Evolutionary conservation across 2,329 filamentous ascomycete genomes (phyloP), one percentile per base, ranked within the genome.

Genomic region (Colletotrichum zoysiae): DNA sequence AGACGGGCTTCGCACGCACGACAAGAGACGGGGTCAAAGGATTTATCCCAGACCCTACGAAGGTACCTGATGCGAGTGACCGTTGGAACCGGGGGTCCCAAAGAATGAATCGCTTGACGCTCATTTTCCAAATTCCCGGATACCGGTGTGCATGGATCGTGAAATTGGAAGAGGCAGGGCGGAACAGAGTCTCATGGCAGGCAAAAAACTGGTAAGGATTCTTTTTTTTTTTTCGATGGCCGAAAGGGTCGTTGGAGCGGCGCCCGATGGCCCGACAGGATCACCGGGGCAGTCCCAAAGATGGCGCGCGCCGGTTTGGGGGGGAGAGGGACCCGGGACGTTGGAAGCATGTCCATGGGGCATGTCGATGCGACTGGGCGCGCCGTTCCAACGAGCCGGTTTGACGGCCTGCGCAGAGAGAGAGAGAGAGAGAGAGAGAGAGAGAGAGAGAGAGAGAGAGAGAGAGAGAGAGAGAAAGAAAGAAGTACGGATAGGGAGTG

Each of bases 71-170:
- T 33, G 30, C 35, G 50, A 35, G 55, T 38, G 38, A 40, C 57
- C 14, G 63, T 62, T 57, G 42, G 63, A 58, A 48, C 63, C 35
- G 38, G n/a, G 18, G 8, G n/a, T 38, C 18, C 16, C 40, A 50
- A 50, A n/a, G 26, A 30, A 30, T 30, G 26, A 63, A 42, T 71
- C 33, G 42, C 51, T 58, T 44, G 20, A 63, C 58, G 48, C 50
- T 26, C 30, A n/a, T 46, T 62, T 38, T 58, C 65, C 68, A 68
- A 62, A 67, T 30, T 8, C 64, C 51, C 58, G 65, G 64, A 56
- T 44, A 67, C 68, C 68, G 68, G 68, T 71, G 57, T 71, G 68
- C 64, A 71, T 46, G 51, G 68, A 44, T 61, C 8, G n/a, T 33
- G 30, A 61, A 33, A 71, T 23, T 53, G 60, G 33, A 3, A 30